Evolutionary conservation across 148 eudicot species (phyloP).

Genomic region (Rhododendron henanense): DNA sequence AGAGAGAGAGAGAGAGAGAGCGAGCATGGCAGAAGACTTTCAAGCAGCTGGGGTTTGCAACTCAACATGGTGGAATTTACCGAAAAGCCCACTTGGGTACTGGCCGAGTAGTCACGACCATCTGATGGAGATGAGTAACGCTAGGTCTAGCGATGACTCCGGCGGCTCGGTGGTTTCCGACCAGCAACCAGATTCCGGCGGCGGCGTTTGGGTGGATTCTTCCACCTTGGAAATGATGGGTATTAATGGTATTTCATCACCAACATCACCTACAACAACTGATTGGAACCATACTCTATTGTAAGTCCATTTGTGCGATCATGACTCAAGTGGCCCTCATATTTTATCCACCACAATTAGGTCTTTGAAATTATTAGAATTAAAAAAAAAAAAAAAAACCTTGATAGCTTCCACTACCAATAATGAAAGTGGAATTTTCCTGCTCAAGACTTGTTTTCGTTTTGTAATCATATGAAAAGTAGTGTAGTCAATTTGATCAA

Average conservation of each 20-base stretch:
- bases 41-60: constrained; percentile 69
- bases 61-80: constrained; percentile 53
- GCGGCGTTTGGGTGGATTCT: constrained; percentile 28
- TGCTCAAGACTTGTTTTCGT: constrained; percentile 14
- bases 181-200: constrained; percentile 5
- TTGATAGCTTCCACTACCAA: constrained; percentile 17
- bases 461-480: constrained; percentile 22
- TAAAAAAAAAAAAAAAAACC: background rate
- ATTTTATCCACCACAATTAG: constrained; percentile 2
- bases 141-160: constrained; percentile 22
- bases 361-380: background rate
- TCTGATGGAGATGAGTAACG: constrained; percentile 25
- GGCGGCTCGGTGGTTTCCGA: constrained; percentile 24
- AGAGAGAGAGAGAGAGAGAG: background rate
- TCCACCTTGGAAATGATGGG: constrained; percentile 42
- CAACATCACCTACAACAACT: constrained; percentile 40
- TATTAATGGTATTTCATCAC: constrained; percentile 30
- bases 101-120: constrained; percentile 29
- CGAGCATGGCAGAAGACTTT: constrained; percentile 56
- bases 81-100: constrained; percentile 34
- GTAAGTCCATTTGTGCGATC: constrained; percentile 33
- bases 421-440: background rate
- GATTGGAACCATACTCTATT: constrained; percentile 51
- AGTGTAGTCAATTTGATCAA: constrained; percentile 10
- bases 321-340: background rate